Evolutionary conservation across 2,329 filamentous ascomycete species (phyloP).

Genomic region (Pseudogymnoascus pannorum): DNA sequence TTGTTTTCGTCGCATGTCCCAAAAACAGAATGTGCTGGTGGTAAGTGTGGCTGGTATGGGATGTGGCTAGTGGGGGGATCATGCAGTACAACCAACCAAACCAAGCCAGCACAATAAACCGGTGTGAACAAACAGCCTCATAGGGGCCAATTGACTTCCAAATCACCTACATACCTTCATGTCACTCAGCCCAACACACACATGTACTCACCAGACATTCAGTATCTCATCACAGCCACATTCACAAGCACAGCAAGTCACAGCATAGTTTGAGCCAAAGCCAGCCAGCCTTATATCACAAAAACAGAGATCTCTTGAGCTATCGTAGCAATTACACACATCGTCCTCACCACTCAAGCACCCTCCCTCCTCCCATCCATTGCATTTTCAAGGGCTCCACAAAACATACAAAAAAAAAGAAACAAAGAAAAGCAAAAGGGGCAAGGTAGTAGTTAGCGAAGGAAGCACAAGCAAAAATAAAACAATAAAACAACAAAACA

Average conservation of each 20-base stretch:
- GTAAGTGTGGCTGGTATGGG: neutral
- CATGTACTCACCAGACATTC: neutral
- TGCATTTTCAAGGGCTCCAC: slow-evolving; percentile 8
- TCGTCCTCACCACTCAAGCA: slow-evolving; percentile 7
- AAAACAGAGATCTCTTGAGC: slow-evolving; percentile 7
- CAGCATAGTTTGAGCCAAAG: neutral
- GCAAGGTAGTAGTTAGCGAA: slow-evolving; percentile 4
- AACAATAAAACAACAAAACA: slow-evolving; percentile 7
- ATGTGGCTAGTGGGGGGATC: no score
- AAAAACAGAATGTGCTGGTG: slow-evolving; percentile 8
- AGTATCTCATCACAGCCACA: neutral
- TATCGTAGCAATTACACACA: slow-evolving; percentile 7
- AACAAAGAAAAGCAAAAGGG: slow-evolving; percentile 1
- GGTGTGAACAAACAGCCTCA: neutral
- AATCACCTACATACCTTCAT: neutral
- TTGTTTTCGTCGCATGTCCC: slow-evolving; percentile 5
- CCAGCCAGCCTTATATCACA: neutral
- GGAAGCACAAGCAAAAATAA: slow-evolving; percentile 2
- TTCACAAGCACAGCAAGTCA: neutral
- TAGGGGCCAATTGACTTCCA: neutral
- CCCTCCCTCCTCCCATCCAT: slow-evolving; percentile 3
- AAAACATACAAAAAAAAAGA: slow-evolving; percentile 7
- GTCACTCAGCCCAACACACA: neutral
- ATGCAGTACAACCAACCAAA: neutral
- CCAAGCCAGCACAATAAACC: neutral